phyloP scores from a whole-genome alignment of 1,139 yeast species.

The Yamadazyma trypodendri region DNA sequence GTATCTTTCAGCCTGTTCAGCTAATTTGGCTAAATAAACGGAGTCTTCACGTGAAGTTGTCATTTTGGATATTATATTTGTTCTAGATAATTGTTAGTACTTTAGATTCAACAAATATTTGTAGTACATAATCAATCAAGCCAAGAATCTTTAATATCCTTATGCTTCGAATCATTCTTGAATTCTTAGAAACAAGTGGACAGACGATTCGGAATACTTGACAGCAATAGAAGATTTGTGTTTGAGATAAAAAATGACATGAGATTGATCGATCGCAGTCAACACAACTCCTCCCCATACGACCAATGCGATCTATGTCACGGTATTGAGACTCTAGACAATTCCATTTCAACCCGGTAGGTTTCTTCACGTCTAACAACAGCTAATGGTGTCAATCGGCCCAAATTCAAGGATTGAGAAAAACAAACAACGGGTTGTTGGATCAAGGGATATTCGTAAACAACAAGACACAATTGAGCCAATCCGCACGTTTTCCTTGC shows the following conservation, averaged over 20 bases:
- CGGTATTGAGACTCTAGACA: too few species aligned
- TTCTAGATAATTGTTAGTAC: constrained; percentile 1
- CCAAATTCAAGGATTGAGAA: background rate
- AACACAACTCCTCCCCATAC: too few species aligned
- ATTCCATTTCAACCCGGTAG: background rate
- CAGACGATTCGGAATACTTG: background rate
- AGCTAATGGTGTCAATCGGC: background rate
- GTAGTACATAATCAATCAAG: background rate
- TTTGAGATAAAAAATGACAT: background rate
- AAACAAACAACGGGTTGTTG: constrained; percentile 1
- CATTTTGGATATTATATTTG: constrained; percentile 36
- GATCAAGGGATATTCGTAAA: constrained; percentile 2
- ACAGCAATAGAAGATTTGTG: background rate
- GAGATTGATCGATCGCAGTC: constrained; percentile 1
- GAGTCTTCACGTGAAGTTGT: constrained; percentile 95
- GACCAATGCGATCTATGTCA: too few species aligned
- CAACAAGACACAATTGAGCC: constrained; percentile 1
- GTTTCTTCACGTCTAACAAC: background rate
- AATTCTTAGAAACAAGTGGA: too few species aligned
- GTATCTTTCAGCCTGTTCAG: constrained; percentile 99
- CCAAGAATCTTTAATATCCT: background rate
- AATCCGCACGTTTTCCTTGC: background rate
- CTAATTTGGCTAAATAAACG: constrained; percentile 96
- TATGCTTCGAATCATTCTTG: too few species aligned
- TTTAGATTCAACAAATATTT: background rate